These are phyloP conservation scores for Delonix regia DNA, from an alignment of 306 rosid species.

Conservation along the genomic window DNA sequence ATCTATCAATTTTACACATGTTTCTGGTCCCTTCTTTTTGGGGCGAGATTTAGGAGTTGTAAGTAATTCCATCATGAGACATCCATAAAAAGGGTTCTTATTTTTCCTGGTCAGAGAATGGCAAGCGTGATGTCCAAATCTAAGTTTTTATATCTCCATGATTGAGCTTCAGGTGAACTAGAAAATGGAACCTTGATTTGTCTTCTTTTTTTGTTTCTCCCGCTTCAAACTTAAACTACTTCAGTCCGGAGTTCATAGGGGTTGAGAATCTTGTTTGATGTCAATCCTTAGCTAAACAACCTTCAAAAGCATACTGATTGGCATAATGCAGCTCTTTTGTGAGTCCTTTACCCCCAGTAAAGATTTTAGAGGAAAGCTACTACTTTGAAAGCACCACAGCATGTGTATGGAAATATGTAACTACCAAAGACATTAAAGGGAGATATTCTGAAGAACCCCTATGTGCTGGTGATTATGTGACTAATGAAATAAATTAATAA, in stretches of 20 bases:
- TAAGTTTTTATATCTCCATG: background rate
- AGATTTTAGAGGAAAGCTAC: background rate
- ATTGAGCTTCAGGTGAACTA: background rate
- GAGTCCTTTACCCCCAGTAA: background rate
- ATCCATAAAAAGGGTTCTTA: conserved; percentile 5
- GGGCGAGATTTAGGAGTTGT: too few relatives aligned
- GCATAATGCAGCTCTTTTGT: background rate
- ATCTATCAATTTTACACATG: background rate
- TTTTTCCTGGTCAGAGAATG: background rate
- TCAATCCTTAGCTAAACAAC: background rate
- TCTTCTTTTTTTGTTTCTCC: too few relatives aligned
- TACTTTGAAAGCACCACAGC: background rate
- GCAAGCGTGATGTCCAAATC: conserved; percentile 15
- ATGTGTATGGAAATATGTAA: background rate
- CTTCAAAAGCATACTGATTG: background rate
- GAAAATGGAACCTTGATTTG: too few relatives aligned
- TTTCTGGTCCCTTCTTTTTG: background rate
- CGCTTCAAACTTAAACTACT: background rate
- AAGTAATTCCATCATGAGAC: background rate
- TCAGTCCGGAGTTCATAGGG: background rate
- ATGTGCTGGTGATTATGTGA: background rate
- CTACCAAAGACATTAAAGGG: background rate
- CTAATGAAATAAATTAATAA: too few relatives aligned
- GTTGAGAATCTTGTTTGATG: background rate
- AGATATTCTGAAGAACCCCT: background rate